phyloP scores from a whole-genome alignment of 2,329 filamentous ascomycete genomes.

The Mariannaea sp. region DNA sequence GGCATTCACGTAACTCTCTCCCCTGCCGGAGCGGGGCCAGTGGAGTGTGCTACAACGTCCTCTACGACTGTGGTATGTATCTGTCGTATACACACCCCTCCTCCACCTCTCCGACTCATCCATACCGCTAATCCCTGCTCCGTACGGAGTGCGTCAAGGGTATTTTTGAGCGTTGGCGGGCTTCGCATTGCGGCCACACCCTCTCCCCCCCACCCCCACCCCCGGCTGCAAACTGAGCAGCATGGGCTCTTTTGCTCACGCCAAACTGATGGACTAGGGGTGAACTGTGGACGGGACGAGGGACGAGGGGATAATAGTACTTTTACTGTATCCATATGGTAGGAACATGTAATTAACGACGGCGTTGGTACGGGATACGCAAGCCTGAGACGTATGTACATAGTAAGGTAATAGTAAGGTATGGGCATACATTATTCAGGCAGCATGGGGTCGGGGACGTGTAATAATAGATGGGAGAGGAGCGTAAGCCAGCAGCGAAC shows the following conservation, averaged over 20 bases:
- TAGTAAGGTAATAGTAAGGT: no score
- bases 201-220: neutral
- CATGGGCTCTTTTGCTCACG: neutral
- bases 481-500: neutral
- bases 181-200: neutral
- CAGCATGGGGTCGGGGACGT: no score
- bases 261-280: slow-evolving; percentile 5
- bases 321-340: neutral
- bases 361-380: slow-evolving; percentile 14
- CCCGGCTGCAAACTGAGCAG: neutral
- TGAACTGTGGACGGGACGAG: no score
- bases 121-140: slow-evolving; percentile 10
- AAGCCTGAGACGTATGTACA: slow-evolving; percentile 12
- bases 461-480: slow-evolving; percentile 1
- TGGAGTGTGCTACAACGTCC: neutral
- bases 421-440: no score
- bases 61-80: neutral
- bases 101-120: neutral
- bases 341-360: slow-evolving; percentile 8
- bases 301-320: neutral
- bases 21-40: neutral
- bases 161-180: neutral
- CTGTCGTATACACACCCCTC: neutral
- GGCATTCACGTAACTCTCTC: neutral
- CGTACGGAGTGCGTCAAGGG: slow-evolving; percentile 9